A percentile compares a stretch with the other conserved stretches of the same genome.
These are phyloP conservation scores for Rhynchosporium secalis DNA, from an alignment of 2,329 filamentous ascomycete genomes.

Conservation along the genomic window DNA sequence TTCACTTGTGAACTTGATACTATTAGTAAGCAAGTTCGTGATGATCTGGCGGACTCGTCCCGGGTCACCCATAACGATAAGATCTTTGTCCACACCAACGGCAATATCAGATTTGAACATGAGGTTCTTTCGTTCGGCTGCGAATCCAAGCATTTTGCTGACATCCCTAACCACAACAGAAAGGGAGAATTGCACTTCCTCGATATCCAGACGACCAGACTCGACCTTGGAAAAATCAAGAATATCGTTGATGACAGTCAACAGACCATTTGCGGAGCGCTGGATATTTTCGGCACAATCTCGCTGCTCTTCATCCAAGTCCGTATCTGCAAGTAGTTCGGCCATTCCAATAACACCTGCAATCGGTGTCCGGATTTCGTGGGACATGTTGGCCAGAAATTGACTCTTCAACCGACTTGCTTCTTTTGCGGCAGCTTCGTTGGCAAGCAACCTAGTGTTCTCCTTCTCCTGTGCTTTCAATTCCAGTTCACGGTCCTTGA, in stretches of 20 bases:
- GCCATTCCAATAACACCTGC: conserved; percentile 80
- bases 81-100: conserved; percentile 58
- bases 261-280: conserved; percentile 74
- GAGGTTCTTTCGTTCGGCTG: conserved; percentile 76
- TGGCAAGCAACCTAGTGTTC: conserved; percentile 69
- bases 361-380: conserved; percentile 77
- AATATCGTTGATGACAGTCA: conserved; percentile 90
- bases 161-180: conserved; percentile 75
- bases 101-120: conserved; percentile 66
- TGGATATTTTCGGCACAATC: conserved; percentile 79
- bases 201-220: conserved; percentile 73
- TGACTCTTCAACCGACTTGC: conserved; percentile 78
- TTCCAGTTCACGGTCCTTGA: conserved; percentile 64
- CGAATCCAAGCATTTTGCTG: conserved; percentile 84
- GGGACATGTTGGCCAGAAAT: conserved; percentile 80
- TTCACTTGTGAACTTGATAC: conserved; percentile 71
- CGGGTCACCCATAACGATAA: conserved; percentile 84
- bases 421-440: conserved; percentile 77
- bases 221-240: conserved; percentile 87
- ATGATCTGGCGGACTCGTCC: conserved; percentile 82
- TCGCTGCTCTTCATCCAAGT: conserved; percentile 67
- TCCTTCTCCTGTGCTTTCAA: conserved; percentile 65
- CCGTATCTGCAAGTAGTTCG: conserved; percentile 69
- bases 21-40: conserved; percentile 75
- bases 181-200: conserved; percentile 77